Evolutionary conservation across 2,329 filamentous ascomycete species (phyloP), one percentile per base, ranked within the genome.

Genomic region (Fusarium sp.): DNA sequence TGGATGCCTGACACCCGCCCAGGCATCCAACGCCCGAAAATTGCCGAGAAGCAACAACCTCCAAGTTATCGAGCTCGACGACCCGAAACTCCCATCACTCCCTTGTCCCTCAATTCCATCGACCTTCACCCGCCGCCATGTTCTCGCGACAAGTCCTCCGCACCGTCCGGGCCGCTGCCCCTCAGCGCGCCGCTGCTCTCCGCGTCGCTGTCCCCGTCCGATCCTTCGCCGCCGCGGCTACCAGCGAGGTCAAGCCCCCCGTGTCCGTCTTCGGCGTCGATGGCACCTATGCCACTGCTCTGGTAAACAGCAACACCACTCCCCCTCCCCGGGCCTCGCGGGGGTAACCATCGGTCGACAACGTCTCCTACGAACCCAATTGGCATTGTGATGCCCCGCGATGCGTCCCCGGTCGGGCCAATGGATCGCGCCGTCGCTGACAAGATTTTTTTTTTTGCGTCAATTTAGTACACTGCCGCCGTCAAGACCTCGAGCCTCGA

Each of bases 221-320:
- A 85, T 91, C 90, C 85, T 98, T 95, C 86, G 95, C 95, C 82
- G 94, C 94, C 86, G 88, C 90, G 81, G 84, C 91, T 79, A 84
- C 88, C 81, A 87, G 91, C 84, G 91, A 92, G 72, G 86, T 91
- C 84, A 95, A 94, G 89, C 92, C 96, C 81, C 97, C 97, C 79
- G 89, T 98, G 83, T 91, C 95, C 81, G 91, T 99, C 82, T 99
- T 95, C 87, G 97, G 97, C 80, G 88, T 99, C 83, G 97, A 98
- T 86, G 97, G 97, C 86, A 98, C 96, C 84, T 99, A 99, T 88
- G 97, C 97, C 84, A 95, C 93, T 88, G 97, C 97, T 88, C 90
- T 99, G 92, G 97, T 99, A 96, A 85, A 94, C 70, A 66, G 31
- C 71, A 64, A 57, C 69, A 54, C 61, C 64, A 48, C 43, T 48